Conservation (phyloP, 2,329 filamentous ascomycete genomes). For the Colletotrichum abscissum region DNA sequence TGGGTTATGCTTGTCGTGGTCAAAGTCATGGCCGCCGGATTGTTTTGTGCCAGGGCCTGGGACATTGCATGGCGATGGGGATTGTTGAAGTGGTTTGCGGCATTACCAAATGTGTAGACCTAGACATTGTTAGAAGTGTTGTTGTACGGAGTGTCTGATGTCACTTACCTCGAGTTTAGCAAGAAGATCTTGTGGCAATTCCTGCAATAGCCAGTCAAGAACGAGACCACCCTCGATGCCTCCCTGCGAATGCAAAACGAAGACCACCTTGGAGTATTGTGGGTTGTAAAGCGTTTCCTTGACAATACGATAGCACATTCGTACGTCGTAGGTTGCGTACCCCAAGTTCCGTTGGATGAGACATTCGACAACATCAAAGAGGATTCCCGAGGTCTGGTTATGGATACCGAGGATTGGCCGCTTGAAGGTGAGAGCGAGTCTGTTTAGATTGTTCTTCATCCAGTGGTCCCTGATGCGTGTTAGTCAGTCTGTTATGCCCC, state of each 20-base stretch:
- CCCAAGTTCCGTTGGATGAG: slow-evolving; percentile 80
- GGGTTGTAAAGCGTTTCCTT: slow-evolving; percentile 73
- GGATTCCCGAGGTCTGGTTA: slow-evolving; percentile 78
- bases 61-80: slow-evolving; percentile 51
- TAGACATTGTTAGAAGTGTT: not conserved
- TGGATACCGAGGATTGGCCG: slow-evolving; percentile 79
- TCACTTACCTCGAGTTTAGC: slow-evolving; percentile 69
- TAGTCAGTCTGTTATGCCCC: not conserved
- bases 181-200: slow-evolving; percentile 74
- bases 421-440: slow-evolving; percentile 77
- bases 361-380: slow-evolving; percentile 84
- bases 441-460: slow-evolving; percentile 77
- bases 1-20: slow-evolving; percentile 28
- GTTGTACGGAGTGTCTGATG: too few relatives aligned
- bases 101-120: slow-evolving; percentile 82
- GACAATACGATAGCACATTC: slow-evolving; percentile 71
- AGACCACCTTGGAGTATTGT: slow-evolving; percentile 75
- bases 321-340: slow-evolving; percentile 77
- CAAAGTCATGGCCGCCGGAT: slow-evolving; percentile 39
- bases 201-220: slow-evolving; percentile 81
- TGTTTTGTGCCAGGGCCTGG: slow-evolving; percentile 56
- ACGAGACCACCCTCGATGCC: slow-evolving; percentile 79
- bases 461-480: slow-evolving; percentile 64
- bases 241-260: slow-evolving; percentile 83
- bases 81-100: slow-evolving; percentile 86